A percentile compares a stretch with the other conserved stretches of the same genome.
Conservation (phyloP, 208 protist species). For the Trypanosoma theileri region DNA sequence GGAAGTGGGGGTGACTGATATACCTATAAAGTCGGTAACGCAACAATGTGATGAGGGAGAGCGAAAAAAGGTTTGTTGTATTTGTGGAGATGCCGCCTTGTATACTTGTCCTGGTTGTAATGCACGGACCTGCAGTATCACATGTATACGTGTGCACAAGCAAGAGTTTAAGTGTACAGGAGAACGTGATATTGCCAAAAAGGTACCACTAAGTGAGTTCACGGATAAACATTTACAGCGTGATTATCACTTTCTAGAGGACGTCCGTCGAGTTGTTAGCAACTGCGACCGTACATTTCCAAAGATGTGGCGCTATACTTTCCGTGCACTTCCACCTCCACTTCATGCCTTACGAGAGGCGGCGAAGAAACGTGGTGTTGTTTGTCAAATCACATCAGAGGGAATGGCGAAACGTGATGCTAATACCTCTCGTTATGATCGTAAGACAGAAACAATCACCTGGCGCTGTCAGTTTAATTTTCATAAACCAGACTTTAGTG, state of each 20-base stretch:
- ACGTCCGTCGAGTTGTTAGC: slow-evolving; percentile 62
- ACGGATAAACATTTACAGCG: slow-evolving; percentile 70
- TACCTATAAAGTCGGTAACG: background rate
- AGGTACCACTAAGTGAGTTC: slow-evolving; percentile 66
- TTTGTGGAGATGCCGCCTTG: slow-evolving; percentile 51
- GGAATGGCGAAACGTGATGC: slow-evolving; percentile 79
- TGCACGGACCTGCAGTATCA: slow-evolving; percentile 71
- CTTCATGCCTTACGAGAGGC: slow-evolving; percentile 79
- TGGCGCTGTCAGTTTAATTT: slow-evolving; percentile 87
- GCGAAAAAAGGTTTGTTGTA: slow-evolving; percentile 45
- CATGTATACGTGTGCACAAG: slow-evolving; percentile 81
- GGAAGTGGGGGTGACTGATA: background rate
- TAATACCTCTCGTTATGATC: slow-evolving; percentile 80
- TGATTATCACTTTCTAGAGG: slow-evolving; percentile 82
- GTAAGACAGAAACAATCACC: slow-evolving; percentile 68
- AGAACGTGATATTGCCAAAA: slow-evolving; percentile 49
- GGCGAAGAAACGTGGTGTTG: slow-evolving; percentile 72
- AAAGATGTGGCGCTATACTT: slow-evolving; percentile 56
- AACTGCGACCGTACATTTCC: slow-evolving; percentile 72
- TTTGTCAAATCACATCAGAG: slow-evolving; percentile 87
- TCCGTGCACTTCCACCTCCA: slow-evolving; percentile 60
- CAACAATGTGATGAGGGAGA: background rate
- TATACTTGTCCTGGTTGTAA: slow-evolving; percentile 85
- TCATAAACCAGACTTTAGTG: slow-evolving; percentile 37
- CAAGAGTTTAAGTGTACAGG: slow-evolving; percentile 60